Evolutionary conservation across 768 basidiomycete genomes (phyloP).

Genomic region (Lactarius vividus): DNA sequence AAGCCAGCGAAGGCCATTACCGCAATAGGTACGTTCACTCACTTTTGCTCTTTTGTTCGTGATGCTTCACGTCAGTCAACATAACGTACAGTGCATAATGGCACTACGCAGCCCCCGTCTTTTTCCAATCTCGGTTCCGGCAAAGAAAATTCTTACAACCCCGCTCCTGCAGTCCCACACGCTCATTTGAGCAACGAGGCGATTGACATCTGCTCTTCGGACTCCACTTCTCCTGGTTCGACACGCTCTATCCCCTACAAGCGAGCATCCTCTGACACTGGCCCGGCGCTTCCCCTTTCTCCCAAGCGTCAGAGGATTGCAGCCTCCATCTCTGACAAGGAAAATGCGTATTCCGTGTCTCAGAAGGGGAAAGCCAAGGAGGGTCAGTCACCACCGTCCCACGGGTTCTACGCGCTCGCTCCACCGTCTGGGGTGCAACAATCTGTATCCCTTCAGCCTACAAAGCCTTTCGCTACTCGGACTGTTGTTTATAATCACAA

Average conservation of each 20-base stretch:
- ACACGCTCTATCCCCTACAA: conserved; percentile 15
- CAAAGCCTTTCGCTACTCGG: background rate
- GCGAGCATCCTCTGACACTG: conserved; percentile 13
- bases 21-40: background rate
- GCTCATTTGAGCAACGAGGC: conserved; percentile 16
- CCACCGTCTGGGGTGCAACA: background rate
- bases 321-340: conserved; percentile 8
- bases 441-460: background rate
- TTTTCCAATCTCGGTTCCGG: conserved; percentile 21
- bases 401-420: background rate
- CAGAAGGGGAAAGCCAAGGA: conserved; percentile 19
- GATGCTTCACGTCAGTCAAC: background rate
- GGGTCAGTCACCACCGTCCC: background rate
- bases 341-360: conserved; percentile 4
- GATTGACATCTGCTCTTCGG: conserved; percentile 23
- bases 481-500: background rate
- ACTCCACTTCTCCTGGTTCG: conserved; percentile 12
- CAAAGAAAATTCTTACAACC: conserved; percentile 17
- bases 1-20: conserved; percentile 25
- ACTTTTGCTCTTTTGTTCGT: background rate
- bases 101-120: conserved; percentile 3
- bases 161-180: background rate
- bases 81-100: background rate
- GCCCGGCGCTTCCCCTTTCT: background rate
- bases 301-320: conserved; percentile 18